Percentiles rank a stretch among this genome's conserved stretches.
Conservation (phyloP, 805 yeast genomes). For the Metschnikowia aberdeeniae region DNA sequence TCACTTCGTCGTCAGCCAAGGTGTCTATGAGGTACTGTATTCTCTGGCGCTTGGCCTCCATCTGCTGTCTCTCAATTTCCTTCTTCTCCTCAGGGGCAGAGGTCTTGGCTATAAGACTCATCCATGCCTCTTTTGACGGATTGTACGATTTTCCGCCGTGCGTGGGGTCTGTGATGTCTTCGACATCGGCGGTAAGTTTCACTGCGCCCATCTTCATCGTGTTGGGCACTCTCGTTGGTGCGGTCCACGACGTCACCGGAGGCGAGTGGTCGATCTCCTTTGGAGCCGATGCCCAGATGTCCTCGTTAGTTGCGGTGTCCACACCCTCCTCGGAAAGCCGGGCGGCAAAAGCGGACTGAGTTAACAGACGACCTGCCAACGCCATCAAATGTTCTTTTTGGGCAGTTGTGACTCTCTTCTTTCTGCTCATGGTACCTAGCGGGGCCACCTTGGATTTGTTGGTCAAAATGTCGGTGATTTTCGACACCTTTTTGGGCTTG, state of each 20-base stretch:
- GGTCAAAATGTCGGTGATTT: constrained; percentile 62
- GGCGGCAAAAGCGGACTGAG: constrained; percentile 49
- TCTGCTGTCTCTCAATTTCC: constrained; percentile 59
- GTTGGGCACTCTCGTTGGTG: constrained; percentile 48
- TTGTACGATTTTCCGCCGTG: constrained; percentile 91
- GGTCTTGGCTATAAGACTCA: constrained; percentile 61
- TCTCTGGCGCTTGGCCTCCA: constrained; percentile 59
- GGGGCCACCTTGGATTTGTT: constrained; percentile 77
- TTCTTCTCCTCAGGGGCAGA: constrained; percentile 58
- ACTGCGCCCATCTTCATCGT: constrained; percentile 54
- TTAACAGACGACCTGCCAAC: constrained; percentile 68
- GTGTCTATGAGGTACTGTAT: constrained; percentile 64
- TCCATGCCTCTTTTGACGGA: constrained; percentile 85
- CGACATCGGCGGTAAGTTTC: constrained; percentile 40
- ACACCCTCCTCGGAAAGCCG: constrained; percentile 63
- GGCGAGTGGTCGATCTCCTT: constrained; percentile 15
- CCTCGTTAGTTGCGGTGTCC: constrained; percentile 44
- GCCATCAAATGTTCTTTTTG: constrained; percentile 66
- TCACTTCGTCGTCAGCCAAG: constrained; percentile 55
- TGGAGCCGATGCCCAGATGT: constrained; percentile 62
- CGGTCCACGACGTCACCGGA: constrained; percentile 27
- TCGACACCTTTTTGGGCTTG: constrained; percentile 41
- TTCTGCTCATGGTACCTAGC: constrained; percentile 39
- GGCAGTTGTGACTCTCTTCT: constrained; percentile 59
- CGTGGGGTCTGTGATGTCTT: constrained; percentile 38